Percentiles rank a stretch among this genome's conserved stretches.
Conservation (phyloP, 192 early-diverging fungal species). For the Geranomyces michiganensis region DNA sequence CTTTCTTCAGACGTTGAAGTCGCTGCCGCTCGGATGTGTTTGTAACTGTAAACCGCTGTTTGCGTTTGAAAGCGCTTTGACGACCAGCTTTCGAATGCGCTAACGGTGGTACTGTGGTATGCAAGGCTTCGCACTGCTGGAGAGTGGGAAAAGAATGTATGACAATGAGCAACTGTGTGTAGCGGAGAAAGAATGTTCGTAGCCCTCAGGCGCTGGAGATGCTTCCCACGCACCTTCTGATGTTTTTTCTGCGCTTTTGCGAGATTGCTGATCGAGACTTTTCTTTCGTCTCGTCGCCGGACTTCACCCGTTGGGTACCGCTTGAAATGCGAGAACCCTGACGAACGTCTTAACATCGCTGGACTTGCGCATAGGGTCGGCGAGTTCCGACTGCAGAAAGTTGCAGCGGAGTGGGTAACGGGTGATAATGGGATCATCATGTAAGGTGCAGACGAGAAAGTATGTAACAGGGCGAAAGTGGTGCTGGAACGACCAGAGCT, state of each 20-base stretch:
- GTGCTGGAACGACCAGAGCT: not conserved
- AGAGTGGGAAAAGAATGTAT: not conserved
- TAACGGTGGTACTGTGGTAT: not conserved
- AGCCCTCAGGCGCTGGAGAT: not conserved
- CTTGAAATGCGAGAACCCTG: conserved; percentile 13
- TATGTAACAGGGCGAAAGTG: not conserved
- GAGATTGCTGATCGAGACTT: conserved; percentile 5
- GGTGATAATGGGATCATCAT: not conserved
- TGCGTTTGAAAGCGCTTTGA: not conserved
- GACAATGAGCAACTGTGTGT: not conserved
- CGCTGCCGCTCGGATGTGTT: conserved; percentile 17
- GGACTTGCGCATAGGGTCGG: not conserved
- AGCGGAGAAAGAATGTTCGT: not conserved
- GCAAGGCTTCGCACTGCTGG: not conserved
- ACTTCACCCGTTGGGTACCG: not conserved
- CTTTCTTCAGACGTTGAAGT: conserved; percentile 24
- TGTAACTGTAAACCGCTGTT: not conserved
- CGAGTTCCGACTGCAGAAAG: not conserved
- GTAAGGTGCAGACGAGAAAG: not conserved
- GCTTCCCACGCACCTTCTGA: not conserved
- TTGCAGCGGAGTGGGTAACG: not conserved
- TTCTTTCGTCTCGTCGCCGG: not conserved
- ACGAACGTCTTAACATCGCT: not conserved
- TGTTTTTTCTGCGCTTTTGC: conserved; percentile 9
- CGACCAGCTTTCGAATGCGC: not conserved